phyloP scores from a whole-genome alignment of 169 alveolate species.

The Plasmodium billcollinsi region DNA sequence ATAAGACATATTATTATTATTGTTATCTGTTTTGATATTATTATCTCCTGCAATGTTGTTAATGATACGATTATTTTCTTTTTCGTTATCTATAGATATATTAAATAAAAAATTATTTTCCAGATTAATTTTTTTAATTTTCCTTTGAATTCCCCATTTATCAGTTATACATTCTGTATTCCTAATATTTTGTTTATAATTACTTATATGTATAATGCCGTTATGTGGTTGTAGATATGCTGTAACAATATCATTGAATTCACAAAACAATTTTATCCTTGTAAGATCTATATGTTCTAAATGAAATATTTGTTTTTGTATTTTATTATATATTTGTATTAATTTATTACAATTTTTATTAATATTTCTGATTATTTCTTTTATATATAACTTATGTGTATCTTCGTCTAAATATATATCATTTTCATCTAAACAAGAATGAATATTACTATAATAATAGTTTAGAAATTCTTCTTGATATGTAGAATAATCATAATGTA shows the following conservation, averaged over 20 bases:
- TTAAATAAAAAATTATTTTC: conserved; percentile 44
- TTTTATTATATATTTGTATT: conserved; percentile 62
- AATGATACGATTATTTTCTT: background rate
- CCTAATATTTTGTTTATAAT: background rate
- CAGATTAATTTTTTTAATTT: conserved; percentile 25
- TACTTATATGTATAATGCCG: conserved; percentile 10
- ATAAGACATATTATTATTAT: background rate
- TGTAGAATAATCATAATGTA: conserved; percentile 47
- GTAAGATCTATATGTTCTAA: conserved; percentile 9
- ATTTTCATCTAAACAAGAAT: conserved; percentile 3
- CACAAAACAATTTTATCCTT: conserved; percentile 15
- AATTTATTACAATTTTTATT: conserved; percentile 42
- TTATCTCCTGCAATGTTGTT: background rate
- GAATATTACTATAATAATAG: conserved; percentile 10
- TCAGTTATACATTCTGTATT: background rate
- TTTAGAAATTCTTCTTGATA: conserved; percentile 51
- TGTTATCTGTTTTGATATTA: background rate
- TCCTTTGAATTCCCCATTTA: background rate
- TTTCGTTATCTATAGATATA: conserved; percentile 36
- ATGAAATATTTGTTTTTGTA: background rate
- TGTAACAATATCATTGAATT: conserved; percentile 18
- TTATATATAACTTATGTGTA: background rate
- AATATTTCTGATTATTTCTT: conserved; percentile 16
- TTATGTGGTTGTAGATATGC: conserved; percentile 48
- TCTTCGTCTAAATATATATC: conserved; percentile 17